phyloP scores from a whole-genome alignment of 495 filamentous ascomycete genomes.

The Pyrenula massariospora region DNA sequence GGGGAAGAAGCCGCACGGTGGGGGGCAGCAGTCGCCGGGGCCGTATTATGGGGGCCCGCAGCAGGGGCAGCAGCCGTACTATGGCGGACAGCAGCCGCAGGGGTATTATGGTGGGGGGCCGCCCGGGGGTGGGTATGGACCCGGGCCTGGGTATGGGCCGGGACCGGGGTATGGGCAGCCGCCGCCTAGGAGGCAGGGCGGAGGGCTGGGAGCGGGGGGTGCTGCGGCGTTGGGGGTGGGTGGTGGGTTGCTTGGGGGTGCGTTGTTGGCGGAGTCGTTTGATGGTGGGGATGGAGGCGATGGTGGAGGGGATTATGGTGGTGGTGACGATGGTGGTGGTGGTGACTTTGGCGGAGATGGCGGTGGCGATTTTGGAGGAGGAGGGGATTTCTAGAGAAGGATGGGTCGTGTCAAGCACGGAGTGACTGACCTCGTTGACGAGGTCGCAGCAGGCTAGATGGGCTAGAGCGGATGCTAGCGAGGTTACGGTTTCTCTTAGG shows the following conservation, averaged over 20 bases:
- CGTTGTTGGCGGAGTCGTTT: slow-evolving; percentile 53
- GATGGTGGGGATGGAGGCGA: slow-evolving; percentile 43
- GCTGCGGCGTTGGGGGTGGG: slow-evolving; percentile 68
- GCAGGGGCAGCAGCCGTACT: slow-evolving; percentile 14
- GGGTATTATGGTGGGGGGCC: slow-evolving; percentile 37
- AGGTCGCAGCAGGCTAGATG: too few species aligned
- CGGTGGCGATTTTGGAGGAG: slow-evolving; percentile 33
- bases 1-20: slow-evolving; percentile 23
- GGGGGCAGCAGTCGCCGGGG: neutral
- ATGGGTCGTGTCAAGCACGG: too few species aligned
- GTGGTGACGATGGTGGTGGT: slow-evolving; percentile 31
- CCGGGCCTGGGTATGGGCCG: slow-evolving; percentile 17
- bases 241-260: slow-evolving; percentile 63
- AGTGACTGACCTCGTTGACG: too few species aligned
- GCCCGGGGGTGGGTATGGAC: slow-evolving; percentile 11
- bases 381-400: slow-evolving; percentile 37
- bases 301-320: slow-evolving; percentile 26
- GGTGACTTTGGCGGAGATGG: slow-evolving; percentile 25
- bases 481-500: too few species aligned
- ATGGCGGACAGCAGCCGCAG: slow-evolving; percentile 29
- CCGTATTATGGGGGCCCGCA: slow-evolving; percentile 1
- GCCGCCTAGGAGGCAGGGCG: slow-evolving; percentile 18
- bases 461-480: too few species aligned
- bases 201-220: slow-evolving; percentile 54
- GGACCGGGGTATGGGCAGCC: slow-evolving; percentile 14